Base-by-base conservation (phyloP, 768 basidiomycete genomes). In the Termitomyces titanicus region DNA sequence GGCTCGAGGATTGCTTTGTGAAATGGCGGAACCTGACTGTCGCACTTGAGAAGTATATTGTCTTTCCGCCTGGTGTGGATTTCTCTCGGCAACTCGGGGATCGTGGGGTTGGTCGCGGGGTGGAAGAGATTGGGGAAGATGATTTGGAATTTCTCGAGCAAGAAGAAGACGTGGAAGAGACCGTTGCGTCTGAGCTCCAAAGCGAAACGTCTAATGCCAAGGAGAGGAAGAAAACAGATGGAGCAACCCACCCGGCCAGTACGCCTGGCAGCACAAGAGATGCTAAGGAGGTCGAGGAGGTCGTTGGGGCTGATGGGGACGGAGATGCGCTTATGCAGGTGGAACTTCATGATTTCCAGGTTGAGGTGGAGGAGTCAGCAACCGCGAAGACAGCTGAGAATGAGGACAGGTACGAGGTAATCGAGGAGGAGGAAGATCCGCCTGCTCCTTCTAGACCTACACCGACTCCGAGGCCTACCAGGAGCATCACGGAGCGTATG, bases 1-100 rank as follows among this genome's bases (percentile, higher is more conserved):
- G 93, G 92, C 76, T 97, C 3, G 94, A 97, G 64, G 92, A 94
- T 58, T 95, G 92, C 66, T 89, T 94, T 64, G 70, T 84, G 20
- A 78, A 84, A 49, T 97, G 94, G 94, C 79, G 80, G 45, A 77
- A 79, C 33, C 73, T 90, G 54, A 85, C 86, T 0, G 78, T 82
- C 12, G 85, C 80, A 0, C 68, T 77, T 17, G 81, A 84, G 47
- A 86, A 85, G 53, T 93, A 92, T 68, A 81, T 85, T 56, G 63
- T 75, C 25, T 92, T 88, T 58, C 85, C 89, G 0, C 74, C 77
- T 0, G 85, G 85, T 11, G 68, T 89, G 40, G 85, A 93, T 65
- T 90, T 88, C 64, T 75, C 74, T 35, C 61, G 61, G 24, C 55
- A 74, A 35, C 64, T 83, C 1, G 80, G 77, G 2, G 72, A 76